Percentiles rank a stretch among this genome's conserved stretches.
Evolutionary conservation across 345 rosid species (phyloP).

Genomic region (Eucalyptus victrix): DNA sequence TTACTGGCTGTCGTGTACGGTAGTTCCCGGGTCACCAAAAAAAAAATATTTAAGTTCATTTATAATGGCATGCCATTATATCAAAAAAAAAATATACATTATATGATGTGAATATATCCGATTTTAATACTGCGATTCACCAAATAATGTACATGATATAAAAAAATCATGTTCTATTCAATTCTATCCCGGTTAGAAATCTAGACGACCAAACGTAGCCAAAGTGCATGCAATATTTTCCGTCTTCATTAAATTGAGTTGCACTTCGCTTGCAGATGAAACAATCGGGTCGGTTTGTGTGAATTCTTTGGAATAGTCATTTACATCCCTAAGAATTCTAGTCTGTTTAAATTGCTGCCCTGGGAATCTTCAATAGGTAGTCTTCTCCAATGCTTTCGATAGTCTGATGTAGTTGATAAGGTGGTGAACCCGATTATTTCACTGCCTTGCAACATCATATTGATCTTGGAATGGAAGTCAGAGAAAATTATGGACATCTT

Average conservation of each 20-base stretch:
- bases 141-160: too few species aligned
- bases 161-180: too few species aligned
- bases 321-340: too few species aligned
- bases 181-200: too few species aligned
- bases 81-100: too few species aligned
- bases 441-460: neutral
- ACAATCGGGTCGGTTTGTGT: neutral
- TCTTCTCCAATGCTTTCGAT: neutral
- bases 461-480: neutral
- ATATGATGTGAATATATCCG: too few species aligned
- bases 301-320: neutral
- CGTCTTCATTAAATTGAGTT: neutral
- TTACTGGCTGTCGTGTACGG: too few species aligned
- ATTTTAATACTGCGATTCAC: too few species aligned
- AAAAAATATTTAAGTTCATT: too few species aligned
- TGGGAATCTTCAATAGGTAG: neutral
- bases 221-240: neutral
- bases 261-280: neutral
- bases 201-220: too few species aligned
- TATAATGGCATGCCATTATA: too few species aligned
- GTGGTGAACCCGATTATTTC: neutral
- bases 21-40: too few species aligned
- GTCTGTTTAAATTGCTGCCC: neutral
- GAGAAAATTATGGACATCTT: neutral
- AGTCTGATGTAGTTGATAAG: neutral